Percentiles rank a stretch among this genome's conserved stretches.
These are phyloP conservation scores for Fallopia convolvulus DNA, from an alignment of 148 eudicot species.

Conservation along the genomic window DNA sequence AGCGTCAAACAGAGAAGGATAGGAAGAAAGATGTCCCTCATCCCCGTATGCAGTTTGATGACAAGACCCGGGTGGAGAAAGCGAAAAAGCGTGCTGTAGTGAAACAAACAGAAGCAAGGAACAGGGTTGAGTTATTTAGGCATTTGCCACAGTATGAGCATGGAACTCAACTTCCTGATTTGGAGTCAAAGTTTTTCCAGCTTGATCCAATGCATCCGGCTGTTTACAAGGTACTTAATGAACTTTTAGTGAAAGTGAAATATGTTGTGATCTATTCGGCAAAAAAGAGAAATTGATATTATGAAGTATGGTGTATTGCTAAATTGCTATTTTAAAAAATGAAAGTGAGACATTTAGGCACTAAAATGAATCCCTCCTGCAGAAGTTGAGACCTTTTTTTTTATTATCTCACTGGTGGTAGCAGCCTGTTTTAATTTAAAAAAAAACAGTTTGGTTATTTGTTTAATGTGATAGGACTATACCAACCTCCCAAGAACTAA, in stretches of 20 bases:
- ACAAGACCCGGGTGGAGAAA: slow-evolving; percentile 79
- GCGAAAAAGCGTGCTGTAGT: slow-evolving; percentile 91
- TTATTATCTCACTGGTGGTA: not conserved
- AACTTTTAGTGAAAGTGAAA: not conserved
- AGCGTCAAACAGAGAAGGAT: slow-evolving; percentile 73
- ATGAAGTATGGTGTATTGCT: not conserved
- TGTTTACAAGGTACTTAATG: slow-evolving; percentile 61
- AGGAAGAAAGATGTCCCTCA: slow-evolving; percentile 97
- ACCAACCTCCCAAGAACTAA: too few relatives aligned
- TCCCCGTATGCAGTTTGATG: slow-evolving; percentile 99
- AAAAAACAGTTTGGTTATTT: not conserved
- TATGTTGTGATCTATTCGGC: not conserved
- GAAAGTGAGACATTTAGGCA: not conserved
- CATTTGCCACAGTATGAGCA: slow-evolving; percentile 97
- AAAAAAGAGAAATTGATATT: not conserved
- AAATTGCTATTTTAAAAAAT: not conserved
- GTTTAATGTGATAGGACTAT: not conserved
- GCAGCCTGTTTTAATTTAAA: not conserved
- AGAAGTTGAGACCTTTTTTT: not conserved
- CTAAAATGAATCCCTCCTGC: not conserved
- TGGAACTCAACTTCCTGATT: slow-evolving; percentile 79
- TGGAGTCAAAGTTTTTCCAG: slow-evolving; percentile 79
- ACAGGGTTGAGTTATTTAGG: slow-evolving; percentile 82
- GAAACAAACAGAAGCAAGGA: slow-evolving; percentile 82
- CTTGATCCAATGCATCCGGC: slow-evolving; percentile 92